Percentiles rank a stretch among this genome's conserved stretches.
These are phyloP conservation scores for Crepidotus variabilis DNA, from an alignment of 768 basidiomycete species.

Conservation along the genomic window DNA sequence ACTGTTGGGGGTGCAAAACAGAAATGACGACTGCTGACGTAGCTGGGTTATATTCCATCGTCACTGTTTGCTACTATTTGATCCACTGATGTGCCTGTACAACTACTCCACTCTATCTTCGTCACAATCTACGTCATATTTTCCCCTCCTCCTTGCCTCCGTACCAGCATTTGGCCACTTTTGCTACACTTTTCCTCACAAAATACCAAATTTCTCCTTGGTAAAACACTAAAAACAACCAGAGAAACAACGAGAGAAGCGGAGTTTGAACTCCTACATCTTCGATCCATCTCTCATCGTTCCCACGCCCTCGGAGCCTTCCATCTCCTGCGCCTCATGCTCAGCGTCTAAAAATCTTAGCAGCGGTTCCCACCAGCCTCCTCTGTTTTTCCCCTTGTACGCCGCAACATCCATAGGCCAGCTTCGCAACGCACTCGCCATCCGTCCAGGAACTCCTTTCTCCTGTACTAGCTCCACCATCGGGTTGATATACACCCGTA, in stretches of 20 bases:
- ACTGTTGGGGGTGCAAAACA: conserved; percentile 33
- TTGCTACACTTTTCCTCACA: conserved; percentile 5
- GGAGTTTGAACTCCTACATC: conserved; percentile 2
- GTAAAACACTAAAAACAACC: no score
- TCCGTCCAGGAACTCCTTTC: conserved; percentile 53
- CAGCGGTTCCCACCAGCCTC: conserved; percentile 28
- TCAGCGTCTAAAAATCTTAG: conserved; percentile 34
- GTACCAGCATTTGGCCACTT: not conserved
- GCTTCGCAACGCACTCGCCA: conserved; percentile 60
- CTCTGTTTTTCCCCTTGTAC: conserved; percentile 38
- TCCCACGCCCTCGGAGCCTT: conserved; percentile 13
- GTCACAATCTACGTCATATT: conserved; percentile 22
- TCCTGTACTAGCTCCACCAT: conserved; percentile 50
- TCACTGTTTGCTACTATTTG: conserved; percentile 38
- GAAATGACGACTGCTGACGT: conserved; percentile 51
- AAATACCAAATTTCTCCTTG: no score
- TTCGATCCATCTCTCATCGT: conserved; percentile 7
- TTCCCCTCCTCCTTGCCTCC: not conserved
- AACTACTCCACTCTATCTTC: conserved; percentile 6
- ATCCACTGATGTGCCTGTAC: conserved; percentile 22
- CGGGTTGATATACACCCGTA: conserved; percentile 60
- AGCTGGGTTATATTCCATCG: conserved; percentile 39
- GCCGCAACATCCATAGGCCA: conserved; percentile 62
- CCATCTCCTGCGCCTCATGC: conserved; percentile 15
- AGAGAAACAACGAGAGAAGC: no score